Percentiles rank a stretch among this genome's conserved stretches.
These are phyloP conservation scores for Trypanosoma cruzi DNA, from an alignment of 208 protist species.

Conservation along the genomic window DNA sequence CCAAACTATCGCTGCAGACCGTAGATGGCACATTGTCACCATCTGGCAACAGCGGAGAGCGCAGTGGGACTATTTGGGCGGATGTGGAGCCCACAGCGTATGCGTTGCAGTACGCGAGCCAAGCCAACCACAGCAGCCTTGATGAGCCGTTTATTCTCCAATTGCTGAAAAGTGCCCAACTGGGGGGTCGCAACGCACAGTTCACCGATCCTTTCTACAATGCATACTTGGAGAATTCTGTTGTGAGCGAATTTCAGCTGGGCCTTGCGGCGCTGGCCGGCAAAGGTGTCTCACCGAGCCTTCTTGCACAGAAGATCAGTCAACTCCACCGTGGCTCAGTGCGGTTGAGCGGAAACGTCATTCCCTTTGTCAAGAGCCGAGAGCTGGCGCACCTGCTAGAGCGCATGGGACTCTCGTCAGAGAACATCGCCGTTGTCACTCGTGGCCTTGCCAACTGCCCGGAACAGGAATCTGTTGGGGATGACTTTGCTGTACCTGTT, in stretches of 20 bases:
- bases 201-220: slow-evolving; percentile 36
- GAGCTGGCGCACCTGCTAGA: slow-evolving; percentile 63
- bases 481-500: slow-evolving; percentile 76
- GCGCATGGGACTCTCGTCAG: slow-evolving; percentile 57
- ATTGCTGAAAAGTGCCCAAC: slow-evolving; percentile 59
- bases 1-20: slow-evolving; percentile 46
- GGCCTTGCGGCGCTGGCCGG: slow-evolving; percentile 69
- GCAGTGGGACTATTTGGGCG: slow-evolving; percentile 54
- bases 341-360: slow-evolving; percentile 63
- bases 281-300: slow-evolving; percentile 56
- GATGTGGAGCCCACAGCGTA: slow-evolving; percentile 70
- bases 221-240: slow-evolving; percentile 50
- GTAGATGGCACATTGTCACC: slow-evolving; percentile 16
- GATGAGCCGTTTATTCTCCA: slow-evolving; percentile 75
- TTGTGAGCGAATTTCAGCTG: slow-evolving; percentile 56
- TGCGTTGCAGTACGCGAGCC: slow-evolving; percentile 48
- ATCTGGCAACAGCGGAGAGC: slow-evolving; percentile 19
- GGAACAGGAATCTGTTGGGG: slow-evolving; percentile 61
- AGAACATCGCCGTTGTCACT: slow-evolving; percentile 59
- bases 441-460: slow-evolving; percentile 74
- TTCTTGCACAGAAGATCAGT: slow-evolving; percentile 52
- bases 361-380: slow-evolving; percentile 58
- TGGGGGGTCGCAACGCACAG: slow-evolving; percentile 13
- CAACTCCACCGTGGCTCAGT: slow-evolving; percentile 45
- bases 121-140: slow-evolving; percentile 27